Percentiles rank a stretch among this genome's conserved stretches.
Evolutionary conservation across 2,329 filamentous ascomycete species (phyloP).

Genomic region (Coniochaeta hoffmannii): DNA sequence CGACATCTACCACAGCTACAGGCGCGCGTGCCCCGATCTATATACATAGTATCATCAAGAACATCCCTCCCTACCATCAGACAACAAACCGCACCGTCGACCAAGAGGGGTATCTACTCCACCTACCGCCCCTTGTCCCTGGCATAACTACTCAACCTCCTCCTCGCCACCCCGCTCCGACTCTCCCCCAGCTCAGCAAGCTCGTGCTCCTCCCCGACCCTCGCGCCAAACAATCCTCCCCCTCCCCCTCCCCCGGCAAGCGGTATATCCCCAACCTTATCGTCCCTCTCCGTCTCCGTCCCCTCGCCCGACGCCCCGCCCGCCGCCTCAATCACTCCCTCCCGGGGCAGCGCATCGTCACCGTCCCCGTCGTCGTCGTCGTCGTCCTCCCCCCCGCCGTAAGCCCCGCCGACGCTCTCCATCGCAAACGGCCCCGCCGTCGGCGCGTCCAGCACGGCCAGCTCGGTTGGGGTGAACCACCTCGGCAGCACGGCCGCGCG

Average conservation of each 20-base stretch:
- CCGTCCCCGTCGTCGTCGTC: constrained; percentile 3
- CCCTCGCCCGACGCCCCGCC: constrained; percentile 5
- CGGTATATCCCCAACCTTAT: neutral
- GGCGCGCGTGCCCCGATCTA: too few relatives aligned
- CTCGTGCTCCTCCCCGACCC: constrained; percentile 21
- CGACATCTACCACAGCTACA: too few relatives aligned
- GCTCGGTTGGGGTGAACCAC: constrained; percentile 52
- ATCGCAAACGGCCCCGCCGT: constrained; percentile 70
- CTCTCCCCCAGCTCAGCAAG: constrained; percentile 28
- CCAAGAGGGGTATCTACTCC: constrained; percentile 17
- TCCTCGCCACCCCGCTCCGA: constrained; percentile 11
- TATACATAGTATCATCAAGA: too few relatives aligned
- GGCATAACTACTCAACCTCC: constrained; percentile 5
- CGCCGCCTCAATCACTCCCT: constrained; percentile 5
- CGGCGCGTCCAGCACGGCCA: constrained; percentile 59
- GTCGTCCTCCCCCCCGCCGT: constrained; percentile 27
- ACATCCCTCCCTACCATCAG: too few relatives aligned
- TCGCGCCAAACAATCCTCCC: constrained; percentile 4
- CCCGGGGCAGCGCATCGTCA: neutral
- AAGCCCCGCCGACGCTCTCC: constrained; percentile 63
- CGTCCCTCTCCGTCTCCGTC: constrained; percentile 2
- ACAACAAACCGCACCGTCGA: neutral
- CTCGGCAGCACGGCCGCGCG: constrained; percentile 56
- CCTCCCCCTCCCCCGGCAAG: neutral
- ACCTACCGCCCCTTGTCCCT: constrained; percentile 10